Base-by-base conservation (phyloP, 2,329 filamentous ascomycete genomes). In the Fusarium continuum region DNA sequence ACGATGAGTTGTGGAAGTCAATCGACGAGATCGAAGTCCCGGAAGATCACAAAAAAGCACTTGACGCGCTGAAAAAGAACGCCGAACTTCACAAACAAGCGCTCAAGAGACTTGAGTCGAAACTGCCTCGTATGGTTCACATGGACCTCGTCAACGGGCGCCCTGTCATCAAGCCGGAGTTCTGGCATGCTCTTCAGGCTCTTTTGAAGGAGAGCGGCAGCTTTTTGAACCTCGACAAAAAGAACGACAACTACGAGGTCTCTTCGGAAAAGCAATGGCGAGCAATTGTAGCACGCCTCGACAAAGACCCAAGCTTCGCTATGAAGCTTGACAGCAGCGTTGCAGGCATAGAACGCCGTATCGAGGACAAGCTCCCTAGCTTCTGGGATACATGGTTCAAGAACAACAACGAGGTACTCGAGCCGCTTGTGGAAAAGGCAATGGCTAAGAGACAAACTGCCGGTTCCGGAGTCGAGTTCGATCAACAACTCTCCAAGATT, bases 181-280 rank as follows among this genome's bases (percentile, higher is more conserved):
- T 92, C 57, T 92, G 86, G 84, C 79, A 85, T 52, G 89, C 88
- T 0, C 72, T 92, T 8, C 78, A 80, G 20, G 82, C 83, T 48
- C 79, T 83, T 53, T 82, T 90, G 41, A 76, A 76, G 17, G 73
- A 77, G 2, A 83, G 85, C 36, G 76, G 76, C 3, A 74, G 76
- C 25, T 78, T 86, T 32, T 70, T 85, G 31, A 81, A 76, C 4
- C 66, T 85, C 4, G 77, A 83, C 29, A 76, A 77, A 25, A 72
- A 74, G 4, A 70, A 73, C 3, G 69, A 78, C 14, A 73, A 78
- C 19, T 76, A 74, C 17, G 70, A 77, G 13, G 65, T 78, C 16
- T 75, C 81, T 4, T 80, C 80, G 1, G 78, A 84, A 9, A 63
- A 76, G 23, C 79, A 83, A 34, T 85, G 81, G 82, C 70, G 73